Conservation (phyloP, 805 yeast species). For the Wickerhamomyces bisporus region DNA sequence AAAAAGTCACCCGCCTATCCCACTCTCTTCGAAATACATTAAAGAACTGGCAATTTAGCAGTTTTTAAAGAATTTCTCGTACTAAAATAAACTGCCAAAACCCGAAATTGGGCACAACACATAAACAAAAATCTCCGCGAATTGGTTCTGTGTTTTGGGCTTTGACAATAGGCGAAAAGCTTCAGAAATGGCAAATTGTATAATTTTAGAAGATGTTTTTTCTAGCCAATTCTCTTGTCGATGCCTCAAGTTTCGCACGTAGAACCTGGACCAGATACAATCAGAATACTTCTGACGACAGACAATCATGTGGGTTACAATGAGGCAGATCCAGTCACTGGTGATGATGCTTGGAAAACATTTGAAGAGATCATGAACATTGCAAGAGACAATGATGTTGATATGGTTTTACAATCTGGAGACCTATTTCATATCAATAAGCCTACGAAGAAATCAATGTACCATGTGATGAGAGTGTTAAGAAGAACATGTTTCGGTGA, state of each 20-base stretch:
- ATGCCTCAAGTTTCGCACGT: conserved; percentile 34
- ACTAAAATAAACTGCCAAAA: too few relatives aligned
- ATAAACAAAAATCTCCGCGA: too few relatives aligned
- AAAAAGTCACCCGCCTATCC: too few relatives aligned
- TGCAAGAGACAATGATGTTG: conserved; percentile 70
- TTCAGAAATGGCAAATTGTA: too few relatives aligned
- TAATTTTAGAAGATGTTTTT: too few relatives aligned
- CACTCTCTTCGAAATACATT: too few relatives aligned
- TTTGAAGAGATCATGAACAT: conserved; percentile 77
- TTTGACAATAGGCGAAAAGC: too few relatives aligned
- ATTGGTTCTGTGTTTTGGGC: too few relatives aligned
- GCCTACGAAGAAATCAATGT: conserved; percentile 82
- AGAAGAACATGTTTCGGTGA: conserved; percentile 77
- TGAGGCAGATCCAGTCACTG: conserved; percentile 85
- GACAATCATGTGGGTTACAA: conserved; percentile 95
- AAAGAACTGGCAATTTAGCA: neutral
- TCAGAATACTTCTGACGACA: conserved; percentile 77
- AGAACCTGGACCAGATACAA: conserved; percentile 57
- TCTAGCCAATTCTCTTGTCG: too few relatives aligned
- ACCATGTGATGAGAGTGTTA: conserved; percentile 70
- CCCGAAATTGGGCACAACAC: too few relatives aligned
- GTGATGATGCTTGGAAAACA: conserved; percentile 84
- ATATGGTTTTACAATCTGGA: conserved; percentile 88
- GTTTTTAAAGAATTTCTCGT: neutral
- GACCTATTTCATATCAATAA: conserved; percentile 89